phyloP scores from a whole-genome alignment of 257 asterid genomes.

The Scutellaria barbata region DNA sequence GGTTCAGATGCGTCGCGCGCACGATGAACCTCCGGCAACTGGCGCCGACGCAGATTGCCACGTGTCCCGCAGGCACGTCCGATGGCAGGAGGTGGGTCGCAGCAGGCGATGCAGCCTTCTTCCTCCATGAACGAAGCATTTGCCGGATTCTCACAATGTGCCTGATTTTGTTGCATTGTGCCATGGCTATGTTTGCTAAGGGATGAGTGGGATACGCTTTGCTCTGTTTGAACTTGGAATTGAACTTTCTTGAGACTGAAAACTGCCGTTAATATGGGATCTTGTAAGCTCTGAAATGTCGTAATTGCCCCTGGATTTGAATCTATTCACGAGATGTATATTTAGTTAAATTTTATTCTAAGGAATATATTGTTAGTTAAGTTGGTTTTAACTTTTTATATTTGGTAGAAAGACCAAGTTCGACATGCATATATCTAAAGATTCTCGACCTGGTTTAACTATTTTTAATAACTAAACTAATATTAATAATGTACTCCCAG shows the following conservation, averaged over 20 bases:
- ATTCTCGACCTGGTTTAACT: too few relatives aligned
- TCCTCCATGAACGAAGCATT: conserved; percentile 76
- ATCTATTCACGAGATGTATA: conserved; percentile 36
- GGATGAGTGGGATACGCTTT: conserved; percentile 28
- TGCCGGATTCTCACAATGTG: conserved; percentile 72
- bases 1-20: conserved; percentile 73
- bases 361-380: too few relatives aligned
- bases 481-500: too few relatives aligned
- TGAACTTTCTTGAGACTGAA: conserved; percentile 13
- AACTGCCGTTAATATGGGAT: conserved; percentile 14
- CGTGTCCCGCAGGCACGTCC: conserved; percentile 87
- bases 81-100: conserved; percentile 46
- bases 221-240: neutral
- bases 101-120: conserved; percentile 46
- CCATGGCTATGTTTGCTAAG: conserved; percentile 30
- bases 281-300: conserved; percentile 2
- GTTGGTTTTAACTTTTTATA: too few relatives aligned
- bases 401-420: too few relatives aligned
- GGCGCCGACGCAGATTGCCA: conserved; percentile 72
- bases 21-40: conserved; percentile 61
- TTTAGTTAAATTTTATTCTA: neutral
- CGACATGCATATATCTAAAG: too few relatives aligned
- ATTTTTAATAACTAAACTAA: too few relatives aligned
- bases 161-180: conserved; percentile 53
- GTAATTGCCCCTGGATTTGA: conserved; percentile 31